These are phyloP conservation scores for Dendrocalamus sinicus DNA, from an alignment of 176 grass and related monocot genomes.

Conservation along the genomic window DNA sequence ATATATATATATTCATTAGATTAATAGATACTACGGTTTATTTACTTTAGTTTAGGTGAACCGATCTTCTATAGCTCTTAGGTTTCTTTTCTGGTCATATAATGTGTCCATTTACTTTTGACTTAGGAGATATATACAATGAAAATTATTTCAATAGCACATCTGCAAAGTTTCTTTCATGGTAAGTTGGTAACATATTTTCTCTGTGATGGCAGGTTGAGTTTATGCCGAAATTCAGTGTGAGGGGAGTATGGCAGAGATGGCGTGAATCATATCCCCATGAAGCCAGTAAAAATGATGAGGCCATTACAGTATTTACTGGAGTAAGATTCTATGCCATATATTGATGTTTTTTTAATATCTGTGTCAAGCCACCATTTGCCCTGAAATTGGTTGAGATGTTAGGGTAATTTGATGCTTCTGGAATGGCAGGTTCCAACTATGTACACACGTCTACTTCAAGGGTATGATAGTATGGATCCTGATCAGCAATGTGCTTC, in stretches of 20 bases:
- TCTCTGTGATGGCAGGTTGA: conserved; percentile 70
- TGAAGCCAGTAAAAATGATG: conserved; percentile 56
- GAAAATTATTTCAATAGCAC: conserved; percentile 9
- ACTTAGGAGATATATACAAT: conserved; percentile 24
- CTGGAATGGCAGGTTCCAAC: conserved; percentile 81
- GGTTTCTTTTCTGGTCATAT: conserved; percentile 33
- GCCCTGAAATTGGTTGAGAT: conserved; percentile 3
- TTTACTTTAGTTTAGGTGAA: conserved; percentile 13
- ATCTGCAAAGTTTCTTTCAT: conserved; percentile 40
- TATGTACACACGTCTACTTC: conserved; percentile 87
- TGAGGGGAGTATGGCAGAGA: conserved; percentile 91
- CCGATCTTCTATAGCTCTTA: conserved; percentile 22
- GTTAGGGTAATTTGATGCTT: conserved; percentile 40
- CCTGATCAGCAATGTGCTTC: conserved; percentile 65
- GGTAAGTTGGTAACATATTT: conserved; percentile 30
- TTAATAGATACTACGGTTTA: conserved; percentile 6
- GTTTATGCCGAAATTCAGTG: conserved; percentile 94
- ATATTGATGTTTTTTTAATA: conserved; percentile 16
- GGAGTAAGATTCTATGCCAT: conserved; percentile 60
- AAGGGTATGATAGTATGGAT: conserved; percentile 91
- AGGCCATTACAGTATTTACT: conserved; percentile 90
- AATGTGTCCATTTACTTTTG: conserved; percentile 21
- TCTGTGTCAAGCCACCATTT: background rate
- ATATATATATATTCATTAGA: background rate
- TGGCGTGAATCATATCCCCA: conserved; percentile 88